phyloP scores from a whole-genome alignment of 148 eudicot species.

The Selenicereus undatus region DNA sequence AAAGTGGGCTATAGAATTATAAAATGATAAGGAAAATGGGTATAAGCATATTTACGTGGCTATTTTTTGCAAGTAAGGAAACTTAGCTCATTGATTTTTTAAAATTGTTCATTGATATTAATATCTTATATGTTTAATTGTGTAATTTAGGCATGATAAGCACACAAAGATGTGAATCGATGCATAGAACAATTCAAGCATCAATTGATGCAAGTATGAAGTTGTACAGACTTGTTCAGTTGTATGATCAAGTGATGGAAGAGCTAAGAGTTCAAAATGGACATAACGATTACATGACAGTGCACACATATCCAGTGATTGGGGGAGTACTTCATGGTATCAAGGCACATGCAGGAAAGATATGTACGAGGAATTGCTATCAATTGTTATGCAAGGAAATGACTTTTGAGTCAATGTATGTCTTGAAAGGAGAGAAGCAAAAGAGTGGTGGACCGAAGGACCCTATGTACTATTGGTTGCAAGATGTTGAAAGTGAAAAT shows the following conservation, averaged over 20 bases:
- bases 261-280: no score
- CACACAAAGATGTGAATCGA: constrained; percentile 2
- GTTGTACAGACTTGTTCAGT: neutral
- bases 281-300: no score
- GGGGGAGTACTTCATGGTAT: no score
- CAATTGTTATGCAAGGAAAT: no score
- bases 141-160: neutral
- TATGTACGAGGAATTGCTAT: no score
- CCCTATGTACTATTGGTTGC: no score
- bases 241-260: neutral
- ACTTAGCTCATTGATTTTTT: neutral
- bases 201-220: neutral
- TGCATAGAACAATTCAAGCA: neutral
- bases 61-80: neutral
- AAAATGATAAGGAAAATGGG: neutral
- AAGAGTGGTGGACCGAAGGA: no score
- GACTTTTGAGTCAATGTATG: no score
- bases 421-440: no score
- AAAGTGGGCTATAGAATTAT: neutral
- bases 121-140: neutral
- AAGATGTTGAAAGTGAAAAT: no score
- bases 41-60: neutral
- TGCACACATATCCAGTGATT: no score
- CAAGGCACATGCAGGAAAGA: no score
- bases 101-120: neutral